These are phyloP conservation scores for Trebouxiophyceae sp. DNA, from an alignment of 163 green algal species.

Conservation along the genomic window DNA sequence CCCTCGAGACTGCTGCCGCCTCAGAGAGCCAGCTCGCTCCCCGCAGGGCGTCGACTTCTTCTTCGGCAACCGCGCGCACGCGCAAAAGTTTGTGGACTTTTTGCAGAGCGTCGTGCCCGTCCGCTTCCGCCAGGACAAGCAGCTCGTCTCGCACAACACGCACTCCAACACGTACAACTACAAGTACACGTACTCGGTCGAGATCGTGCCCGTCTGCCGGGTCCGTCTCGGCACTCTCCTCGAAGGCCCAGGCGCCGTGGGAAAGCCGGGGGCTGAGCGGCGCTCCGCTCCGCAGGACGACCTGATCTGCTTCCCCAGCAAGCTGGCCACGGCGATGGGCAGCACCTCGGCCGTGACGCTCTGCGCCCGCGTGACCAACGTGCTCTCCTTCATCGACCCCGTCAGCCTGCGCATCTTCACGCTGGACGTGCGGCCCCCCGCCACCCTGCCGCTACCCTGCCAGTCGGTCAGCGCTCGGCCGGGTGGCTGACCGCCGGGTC, in stretches of 20 bases:
- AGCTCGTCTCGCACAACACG: conserved; percentile 93
- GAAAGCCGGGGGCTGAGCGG: no score
- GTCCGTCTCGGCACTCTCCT: no score
- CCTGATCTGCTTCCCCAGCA: conserved; percentile 82
- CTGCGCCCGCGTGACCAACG: conserved; percentile 75
- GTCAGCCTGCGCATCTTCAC: no score
- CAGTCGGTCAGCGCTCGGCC: no score
- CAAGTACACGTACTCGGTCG: conserved; percentile 97
- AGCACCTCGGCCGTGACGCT: conserved; percentile 83
- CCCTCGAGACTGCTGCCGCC: neutral
- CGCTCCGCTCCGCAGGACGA: conserved; percentile 77
- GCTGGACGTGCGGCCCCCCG: no score
- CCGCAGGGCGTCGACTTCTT: conserved; percentile 93
- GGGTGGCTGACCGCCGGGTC: no score
- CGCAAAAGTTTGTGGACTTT: conserved; percentile 94
- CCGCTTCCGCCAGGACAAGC: conserved; percentile 85
- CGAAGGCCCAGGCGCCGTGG: no score
- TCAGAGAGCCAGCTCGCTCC: neutral
- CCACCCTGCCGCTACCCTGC: no score
- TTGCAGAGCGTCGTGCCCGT: conserved; percentile 65
- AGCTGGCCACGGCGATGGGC: conserved; percentile 60
- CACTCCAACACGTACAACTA: conserved; percentile 97
- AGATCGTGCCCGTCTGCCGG: conserved; percentile 92
- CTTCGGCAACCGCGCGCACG: conserved; percentile 79
- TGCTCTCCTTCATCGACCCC: conserved; percentile 83